A percentile compares a stretch with the other conserved stretches of the same genome.
Conservation (phyloP, 352 stramenopile genomes). For the Elongisporangium prolatum region DNA sequence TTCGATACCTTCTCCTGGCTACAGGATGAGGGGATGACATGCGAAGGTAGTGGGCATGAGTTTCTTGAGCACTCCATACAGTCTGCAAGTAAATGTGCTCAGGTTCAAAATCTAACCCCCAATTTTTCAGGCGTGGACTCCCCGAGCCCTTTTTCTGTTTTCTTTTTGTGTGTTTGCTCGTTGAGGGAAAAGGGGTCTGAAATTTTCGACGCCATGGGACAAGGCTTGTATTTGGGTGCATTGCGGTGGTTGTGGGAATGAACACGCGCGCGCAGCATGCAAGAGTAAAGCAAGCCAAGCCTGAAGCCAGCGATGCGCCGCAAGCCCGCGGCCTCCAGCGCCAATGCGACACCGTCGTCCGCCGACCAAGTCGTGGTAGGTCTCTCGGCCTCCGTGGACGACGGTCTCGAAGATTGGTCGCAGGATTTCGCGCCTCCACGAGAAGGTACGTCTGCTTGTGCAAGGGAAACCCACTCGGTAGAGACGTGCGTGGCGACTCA, state of each 20-base stretch:
- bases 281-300: not conserved
- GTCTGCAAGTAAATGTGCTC: not conserved
- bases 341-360: not conserved
- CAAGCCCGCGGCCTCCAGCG: constrained; percentile 1
- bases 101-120: not conserved
- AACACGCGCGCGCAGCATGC: not conserved
- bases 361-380: constrained; percentile 67
- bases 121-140: not conserved
- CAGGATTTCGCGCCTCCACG: constrained; percentile 27
- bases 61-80: too few relatives aligned
- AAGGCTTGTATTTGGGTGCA: not conserved
- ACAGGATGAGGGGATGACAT: not conserved
- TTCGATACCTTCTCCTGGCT: not conserved
- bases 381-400: constrained; percentile 54
- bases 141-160: not conserved
- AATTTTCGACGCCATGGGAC: constrained; percentile 40
- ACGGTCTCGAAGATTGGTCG: constrained; percentile 79
- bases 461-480: not conserved
- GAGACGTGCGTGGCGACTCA: not conserved
- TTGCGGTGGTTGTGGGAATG: not conserved
- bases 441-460: not conserved
- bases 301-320: constrained; percentile 2
- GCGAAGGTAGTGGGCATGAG: too few relatives aligned
- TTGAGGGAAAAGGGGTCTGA: constrained; percentile 32
- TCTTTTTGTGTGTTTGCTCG: not conserved